Base-by-base conservation (phyloP, 768 basidiomycete species). In the Fibroporia radiculosa region DNA sequence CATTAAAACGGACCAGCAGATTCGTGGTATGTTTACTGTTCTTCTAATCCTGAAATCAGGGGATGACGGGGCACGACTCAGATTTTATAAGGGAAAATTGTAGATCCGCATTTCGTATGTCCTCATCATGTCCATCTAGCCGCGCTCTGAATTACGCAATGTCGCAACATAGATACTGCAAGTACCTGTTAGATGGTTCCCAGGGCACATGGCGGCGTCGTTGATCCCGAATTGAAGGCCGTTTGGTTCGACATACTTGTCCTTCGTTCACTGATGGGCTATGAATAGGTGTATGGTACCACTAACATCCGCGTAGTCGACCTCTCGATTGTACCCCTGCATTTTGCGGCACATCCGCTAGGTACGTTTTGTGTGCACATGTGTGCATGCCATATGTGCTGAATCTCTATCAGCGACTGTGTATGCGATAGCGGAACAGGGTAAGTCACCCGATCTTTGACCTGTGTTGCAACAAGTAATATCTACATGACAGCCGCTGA, bases 111-210 rank as follows among this genome's bases (percentile, higher is more conserved):
- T 24, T 14, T 18, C 8, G 16, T 20, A 14, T 38, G 20, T 8
- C 3, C 14, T 18, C 12, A 3, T 7, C 38, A 75, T 73, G n/a
- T n/a, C n/a, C n/a, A n/a, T n/a, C n/a, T n/a, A n/a, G n/a, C n/a
- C n/a, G n/a, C n/a, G n/a, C n/a, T n/a, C n/a, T n/a, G n/a, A n/a
- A n/a, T n/a, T n/a, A n/a, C n/a, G n/a, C n/a, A n/a, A n/a, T n/a
- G n/a, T n/a, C n/a, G n/a, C n/a, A n/a, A n/a, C n/a, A n/a, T 37
- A 75, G 74, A 79, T 50, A 69, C 72, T 11, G 55, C 68, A 19
- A 70, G 72, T 5, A 66, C 74, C 1, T 68, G 66, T 40, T 74
- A 75, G 1, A 78, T 78, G 77, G 63, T 80, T 31, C 76, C 77
- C 4, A 60, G 59, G 12, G 69, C 72, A 20, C 68, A 71, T 39